Conservation (phyloP, 257 asterid species). For the Lycium barbarum region DNA sequence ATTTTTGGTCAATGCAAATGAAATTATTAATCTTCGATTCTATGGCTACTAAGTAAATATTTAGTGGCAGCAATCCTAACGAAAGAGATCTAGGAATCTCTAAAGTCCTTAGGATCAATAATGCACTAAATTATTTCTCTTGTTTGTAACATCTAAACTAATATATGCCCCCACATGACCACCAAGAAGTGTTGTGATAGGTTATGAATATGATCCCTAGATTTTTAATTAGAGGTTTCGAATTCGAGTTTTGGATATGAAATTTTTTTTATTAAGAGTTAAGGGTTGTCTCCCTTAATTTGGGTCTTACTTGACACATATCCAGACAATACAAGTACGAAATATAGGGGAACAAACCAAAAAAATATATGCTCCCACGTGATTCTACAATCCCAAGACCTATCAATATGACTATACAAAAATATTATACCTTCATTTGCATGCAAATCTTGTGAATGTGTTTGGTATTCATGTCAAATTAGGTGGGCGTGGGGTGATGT, state of each 20-base stretch:
- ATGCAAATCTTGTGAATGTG: slow-evolving; percentile 13
- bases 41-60: slow-evolving; percentile 20
- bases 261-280: too few relatives aligned
- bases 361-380: slow-evolving; percentile 17
- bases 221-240: too few relatives aligned
- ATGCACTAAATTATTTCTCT: slow-evolving; percentile 35
- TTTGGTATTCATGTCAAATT: slow-evolving; percentile 17
- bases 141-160: slow-evolving; percentile 30
- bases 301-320: too few relatives aligned
- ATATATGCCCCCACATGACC: background rate
- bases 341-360: rapidly evolving
- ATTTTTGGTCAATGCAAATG: slow-evolving; percentile 32
- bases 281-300: too few relatives aligned
- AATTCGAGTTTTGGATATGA: too few relatives aligned
- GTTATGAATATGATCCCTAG: background rate
- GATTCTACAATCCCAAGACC: slow-evolving; percentile 35
- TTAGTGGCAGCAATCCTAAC: slow-evolving; percentile 25
- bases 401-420: slow-evolving; percentile 21
- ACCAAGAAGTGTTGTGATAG: too few relatives aligned
- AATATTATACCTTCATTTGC: slow-evolving; percentile 12
- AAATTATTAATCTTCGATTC: slow-evolving; percentile 29
- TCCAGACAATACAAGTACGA: background rate
- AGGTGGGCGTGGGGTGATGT: slow-evolving; percentile 24
- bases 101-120: slow-evolving; percentile 38
- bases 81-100: slow-evolving; percentile 41